A percentile compares a stretch with the other conserved stretches of the same genome.
Evolutionary conservation across 2,329 filamentous ascomycete genomes (phyloP).

Genomic region (Botrytis galanthina): DNA sequence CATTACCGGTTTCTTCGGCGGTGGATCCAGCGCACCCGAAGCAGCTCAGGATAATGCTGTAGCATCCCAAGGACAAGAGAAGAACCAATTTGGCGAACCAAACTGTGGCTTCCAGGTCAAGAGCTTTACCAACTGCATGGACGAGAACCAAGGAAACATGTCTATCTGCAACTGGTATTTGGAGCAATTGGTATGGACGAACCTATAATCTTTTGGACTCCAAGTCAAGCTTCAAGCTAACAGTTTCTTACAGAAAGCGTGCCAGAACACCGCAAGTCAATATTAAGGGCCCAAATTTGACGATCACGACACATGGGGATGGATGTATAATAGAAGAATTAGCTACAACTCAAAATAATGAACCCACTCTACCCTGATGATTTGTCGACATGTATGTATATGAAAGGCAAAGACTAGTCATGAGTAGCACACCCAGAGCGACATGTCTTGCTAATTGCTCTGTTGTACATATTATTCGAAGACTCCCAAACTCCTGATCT

Average conservation of each 20-base stretch:
- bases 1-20: constrained; percentile 83
- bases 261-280: constrained; percentile 67
- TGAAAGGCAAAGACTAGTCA: background rate
- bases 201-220: constrained; percentile 1
- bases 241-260: constrained; percentile 61
- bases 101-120: constrained; percentile 79
- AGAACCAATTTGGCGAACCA: constrained; percentile 55
- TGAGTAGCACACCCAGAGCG: background rate
- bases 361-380: constrained; percentile 9
- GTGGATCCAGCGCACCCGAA: constrained; percentile 60
- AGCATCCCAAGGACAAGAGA: constrained; percentile 50
- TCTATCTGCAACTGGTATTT: constrained; percentile 97
- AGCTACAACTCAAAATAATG: constrained; percentile 3
- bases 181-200: constrained; percentile 71
- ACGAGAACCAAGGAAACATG: constrained; percentile 91
- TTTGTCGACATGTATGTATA: background rate
- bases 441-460: background rate
- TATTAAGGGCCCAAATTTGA: constrained; percentile 20
- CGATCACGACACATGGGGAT: background rate
- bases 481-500: too few relatives aligned
- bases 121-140: constrained; percentile 93
- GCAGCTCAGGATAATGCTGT: constrained; percentile 51
- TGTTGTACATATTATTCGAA: background rate
- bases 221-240: constrained; percentile 39
- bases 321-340: constrained; percentile 13